Percentiles rank a stretch among this genome's conserved stretches.
Conservation (phyloP, 139 green algal genomes). For the Prasinococcaceae sp. region DNA sequence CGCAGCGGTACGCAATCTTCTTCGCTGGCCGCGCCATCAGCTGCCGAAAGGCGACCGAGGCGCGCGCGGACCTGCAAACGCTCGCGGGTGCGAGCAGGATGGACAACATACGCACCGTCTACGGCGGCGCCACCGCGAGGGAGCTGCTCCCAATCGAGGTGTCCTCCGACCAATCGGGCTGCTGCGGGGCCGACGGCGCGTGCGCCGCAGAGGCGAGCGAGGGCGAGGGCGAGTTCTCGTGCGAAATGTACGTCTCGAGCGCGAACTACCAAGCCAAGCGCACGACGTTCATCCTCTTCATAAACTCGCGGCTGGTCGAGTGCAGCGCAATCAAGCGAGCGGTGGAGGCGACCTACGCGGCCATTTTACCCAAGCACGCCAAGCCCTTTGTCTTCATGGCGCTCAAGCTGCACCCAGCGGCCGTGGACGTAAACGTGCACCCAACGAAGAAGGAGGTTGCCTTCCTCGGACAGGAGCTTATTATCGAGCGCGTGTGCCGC, state of each 20-base stretch:
- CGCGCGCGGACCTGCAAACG: constrained; percentile 57
- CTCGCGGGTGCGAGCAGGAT: constrained; percentile 18
- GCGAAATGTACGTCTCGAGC: constrained; percentile 25
- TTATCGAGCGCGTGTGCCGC: constrained; percentile 39
- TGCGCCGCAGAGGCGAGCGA: background rate
- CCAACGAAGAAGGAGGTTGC: constrained; percentile 71
- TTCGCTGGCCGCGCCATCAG: constrained; percentile 36
- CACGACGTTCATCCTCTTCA: constrained; percentile 74
- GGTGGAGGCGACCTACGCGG: constrained; percentile 56
- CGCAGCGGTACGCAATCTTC: constrained; percentile 58
- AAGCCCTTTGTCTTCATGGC: constrained; percentile 79
- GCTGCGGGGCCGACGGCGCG: background rate
- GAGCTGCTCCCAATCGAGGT: constrained; percentile 42
- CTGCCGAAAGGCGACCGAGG: constrained; percentile 45
- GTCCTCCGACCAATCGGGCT: background rate
- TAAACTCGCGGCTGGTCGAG: constrained; percentile 85
- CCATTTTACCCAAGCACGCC: constrained; percentile 49
- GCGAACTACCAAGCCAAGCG: constrained; percentile 51
- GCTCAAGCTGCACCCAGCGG: constrained; percentile 45
- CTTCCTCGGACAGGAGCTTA: constrained; percentile 49
- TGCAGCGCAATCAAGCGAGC: constrained; percentile 56
- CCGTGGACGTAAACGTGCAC: constrained; percentile 91
- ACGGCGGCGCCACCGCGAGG: constrained; percentile 51
- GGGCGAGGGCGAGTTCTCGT: background rate
- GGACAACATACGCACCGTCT: constrained; percentile 64